Base-by-base conservation (phyloP, 2,329 filamentous ascomycete genomes). In the Trichothecium sympodiale region DNA sequence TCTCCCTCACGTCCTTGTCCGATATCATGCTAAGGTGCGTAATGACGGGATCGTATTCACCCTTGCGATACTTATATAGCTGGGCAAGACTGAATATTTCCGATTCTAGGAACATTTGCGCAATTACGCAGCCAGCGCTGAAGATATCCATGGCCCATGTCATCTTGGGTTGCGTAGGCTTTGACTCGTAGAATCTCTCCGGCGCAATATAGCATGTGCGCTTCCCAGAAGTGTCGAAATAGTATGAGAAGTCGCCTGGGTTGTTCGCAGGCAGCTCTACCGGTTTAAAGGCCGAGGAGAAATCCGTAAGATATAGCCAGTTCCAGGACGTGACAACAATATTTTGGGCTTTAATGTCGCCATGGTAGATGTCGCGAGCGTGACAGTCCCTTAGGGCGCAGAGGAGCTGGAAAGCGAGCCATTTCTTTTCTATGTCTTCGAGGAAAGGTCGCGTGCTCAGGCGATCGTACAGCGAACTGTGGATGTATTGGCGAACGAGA, bases 71-170 rank as follows among this genome's bases (percentile, higher is more conserved):
- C 53, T 88, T 89, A 65, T 89, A 96, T 36, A 98, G 74, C 56
- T 96, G 89, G 48, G 86, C 94, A 9, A 98, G 70, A n/a, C 79
- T 94, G 59, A 98, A 96, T n/a, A 96, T 89, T 8, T 93, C 88
- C 0, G 87, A 74, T 60, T 98, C 91, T 5, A 96, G 73, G 46
- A 98, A 95, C 27, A 98, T 69, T 56, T 98, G 91, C 2, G 91
- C 91, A 49, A 98, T 94, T 28, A 96, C 88, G 54, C 93, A 98
- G 7, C 91, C 91, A 16, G 82, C 83, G 56, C 91, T 96, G 64
- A 98, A 98, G 26, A 98, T 81, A 54, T 98, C 91, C 93, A 98
- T 98, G 27, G 91, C 89, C 88, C 89, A 95, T 4, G 71, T 78
- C 50, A 78, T 60, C 62, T 75, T 65, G 54, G 74, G 56, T 37